Base-by-base conservation (phyloP, 495 filamentous ascomycete species). In the Xylaria curta region DNA sequence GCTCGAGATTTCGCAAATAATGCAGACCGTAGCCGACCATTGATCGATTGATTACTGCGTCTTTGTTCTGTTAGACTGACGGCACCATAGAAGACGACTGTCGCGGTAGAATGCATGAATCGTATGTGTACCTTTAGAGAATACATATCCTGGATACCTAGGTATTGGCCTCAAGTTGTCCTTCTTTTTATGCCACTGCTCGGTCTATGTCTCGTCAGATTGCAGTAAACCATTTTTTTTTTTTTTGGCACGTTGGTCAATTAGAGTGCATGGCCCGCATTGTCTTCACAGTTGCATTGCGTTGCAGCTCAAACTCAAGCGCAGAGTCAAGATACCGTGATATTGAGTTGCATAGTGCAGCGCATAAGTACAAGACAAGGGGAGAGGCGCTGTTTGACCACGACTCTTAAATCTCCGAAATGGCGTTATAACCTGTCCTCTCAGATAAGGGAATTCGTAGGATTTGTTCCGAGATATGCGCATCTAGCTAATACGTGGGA, bases 401-500 rank as follows among this genome's bases (percentile, higher is more conserved):
- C 28, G 28, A 31, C 28, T 31, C 28, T 31, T 31, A 31, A 31
- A 31, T 31, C 28, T 31, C 28, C 28, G 28, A 31, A 31, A 31
- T 31, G 3, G 28, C 3, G 28, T 31, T 31, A 31, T 1, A 31
- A 31, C 28, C 28, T 31, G 28, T 31, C 3, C 28, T 31, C 28
- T 3, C 6, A 8, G 1, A 6, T 8, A 38, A 4, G 5, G 51
- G 51, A 56, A 31, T 56, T 56, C 4, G 51, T 31, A 12, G 51
- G 51, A 28, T 6, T 3, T 9, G 4, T 53, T 9, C 49, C 21
- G 8, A 0, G 1, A 12, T 74, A 74, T 54, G 73, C 70, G 15
- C 72, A 5, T 74, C 73, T 3, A 64, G 72, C 73, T 3, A 64
- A 74, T 54, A 73, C 70, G 0, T 75, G 70, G 73, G 73, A 51